A percentile compares a stretch with the other conserved stretches of the same genome.
phyloP scores from a whole-genome alignment of 495 filamentous ascomycete species.

The Daldinia vernicosa region DNA sequence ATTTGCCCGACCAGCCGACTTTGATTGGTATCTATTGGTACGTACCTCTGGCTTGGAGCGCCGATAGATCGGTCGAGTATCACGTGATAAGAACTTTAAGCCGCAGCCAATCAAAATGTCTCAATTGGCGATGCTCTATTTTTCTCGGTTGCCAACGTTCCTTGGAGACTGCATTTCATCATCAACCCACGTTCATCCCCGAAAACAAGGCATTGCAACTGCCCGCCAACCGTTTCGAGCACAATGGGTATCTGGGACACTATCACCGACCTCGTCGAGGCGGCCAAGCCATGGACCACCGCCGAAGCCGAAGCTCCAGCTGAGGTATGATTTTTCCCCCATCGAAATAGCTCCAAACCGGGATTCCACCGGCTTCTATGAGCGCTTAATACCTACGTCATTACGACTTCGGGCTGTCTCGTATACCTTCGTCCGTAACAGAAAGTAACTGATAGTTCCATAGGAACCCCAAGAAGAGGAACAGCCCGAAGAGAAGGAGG shows the following conservation, averaged over 20 bases:
- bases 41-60: slow-evolving; percentile 2
- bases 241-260: slow-evolving; percentile 67
- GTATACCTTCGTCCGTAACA: slow-evolving; percentile 50
- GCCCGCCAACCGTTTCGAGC: slow-evolving; percentile 44
- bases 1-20: too few species aligned
- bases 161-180: slow-evolving; percentile 42
- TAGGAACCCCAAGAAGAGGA: slow-evolving; percentile 61
- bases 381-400: slow-evolving; percentile 64
- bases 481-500: slow-evolving; percentile 51
- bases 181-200: slow-evolving; percentile 39
- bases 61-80: slow-evolving; percentile 25
- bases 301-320: slow-evolving; percentile 65
- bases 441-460: slow-evolving; percentile 18
- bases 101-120: slow-evolving; percentile 52
- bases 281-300: slow-evolving; percentile 62
- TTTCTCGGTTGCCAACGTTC: slow-evolving; percentile 50
- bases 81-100: slow-evolving; percentile 40
- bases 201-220: slow-evolving; percentile 55
- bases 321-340: slow-evolving; percentile 46
- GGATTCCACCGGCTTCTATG: slow-evolving; percentile 62
- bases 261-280: slow-evolving; percentile 63
- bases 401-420: slow-evolving; percentile 51
- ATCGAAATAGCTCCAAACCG: slow-evolving; percentile 70
- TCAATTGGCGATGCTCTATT: slow-evolving; percentile 56
- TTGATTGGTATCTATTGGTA: too few species aligned